phyloP scores from a whole-genome alignment of 2,329 filamentous ascomycete genomes.

The Arthrobotrys conoides region DNA sequence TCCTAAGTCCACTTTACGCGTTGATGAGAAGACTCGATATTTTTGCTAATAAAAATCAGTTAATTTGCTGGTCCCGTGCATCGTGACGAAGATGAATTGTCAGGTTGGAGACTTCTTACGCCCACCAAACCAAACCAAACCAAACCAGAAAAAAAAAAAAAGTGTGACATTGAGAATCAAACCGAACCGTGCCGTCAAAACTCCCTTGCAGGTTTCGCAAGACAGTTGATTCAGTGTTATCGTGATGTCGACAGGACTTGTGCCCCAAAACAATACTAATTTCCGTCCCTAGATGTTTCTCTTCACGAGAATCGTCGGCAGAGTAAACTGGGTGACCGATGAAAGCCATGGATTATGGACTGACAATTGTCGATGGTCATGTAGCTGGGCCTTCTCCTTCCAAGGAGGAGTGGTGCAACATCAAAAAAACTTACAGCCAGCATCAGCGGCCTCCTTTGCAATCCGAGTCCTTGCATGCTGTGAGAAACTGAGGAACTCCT shows the following conservation, averaged over 20 bases:
- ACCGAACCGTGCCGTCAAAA: conserved; percentile 6
- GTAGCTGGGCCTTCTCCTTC: conserved; percentile 3
- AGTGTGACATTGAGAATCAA: background rate
- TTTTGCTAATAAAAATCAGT: conserved; percentile 40
- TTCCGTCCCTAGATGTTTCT: background rate
- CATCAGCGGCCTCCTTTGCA: conserved; percentile 39
- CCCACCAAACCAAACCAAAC: background rate
- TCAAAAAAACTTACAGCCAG: conserved; percentile 20
- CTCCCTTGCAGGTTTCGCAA: background rate
- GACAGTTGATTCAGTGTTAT: background rate
- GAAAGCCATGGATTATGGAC: background rate
- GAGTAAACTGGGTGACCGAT: background rate
- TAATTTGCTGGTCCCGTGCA: conserved; percentile 38
- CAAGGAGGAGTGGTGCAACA: conserved; percentile 16
- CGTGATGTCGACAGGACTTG: background rate
- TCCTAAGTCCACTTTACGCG: conserved; percentile 42
- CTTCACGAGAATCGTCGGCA: background rate
- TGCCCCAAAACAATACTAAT: background rate
- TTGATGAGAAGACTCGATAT: conserved; percentile 26
- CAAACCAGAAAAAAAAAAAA: background rate
- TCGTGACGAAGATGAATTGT: conserved; percentile 43
- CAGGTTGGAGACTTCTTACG: conserved; percentile 10
- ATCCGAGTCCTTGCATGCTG: conserved; percentile 42
- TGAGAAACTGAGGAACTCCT: conserved; percentile 57
- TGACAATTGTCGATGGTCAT: conserved; percentile 25